Base-by-base conservation (phyloP, 805 yeast species). In the Nakazawaea ishiwadae region DNA sequence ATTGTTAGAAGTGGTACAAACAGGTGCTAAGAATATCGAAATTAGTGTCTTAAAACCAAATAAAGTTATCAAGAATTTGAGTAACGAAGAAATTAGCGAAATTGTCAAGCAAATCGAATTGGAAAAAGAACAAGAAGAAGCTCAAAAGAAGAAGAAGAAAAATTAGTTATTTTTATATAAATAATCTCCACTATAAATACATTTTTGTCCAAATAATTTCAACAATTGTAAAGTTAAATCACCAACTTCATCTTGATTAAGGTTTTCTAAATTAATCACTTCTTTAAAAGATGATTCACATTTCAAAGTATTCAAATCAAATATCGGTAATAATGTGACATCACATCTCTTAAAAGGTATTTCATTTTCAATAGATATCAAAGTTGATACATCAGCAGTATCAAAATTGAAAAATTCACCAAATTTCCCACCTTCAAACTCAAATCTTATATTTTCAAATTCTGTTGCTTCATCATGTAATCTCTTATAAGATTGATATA, bases 21-120 rank as follows among this genome's bases (percentile, higher is more conserved):
- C 97, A 2, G 99, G 99, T 31, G 95, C 97, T 34, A 86, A 87
- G 60, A 93, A 93, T 63, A 90, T 93, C 58, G 99, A 93, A 65
- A 80, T 93, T 38, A 84, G 95, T 4, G 81, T 93, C 29, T 79
- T 91, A 76, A 78, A 77, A 47, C 85, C 96, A 23, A 79, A 77
- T 39, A 66, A 73, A 51, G 63, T 71, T 29, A 74, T 86, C 51
- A 73, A 74, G 48, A 65, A 67, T 41, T 72, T 90, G 56, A 65
- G 78, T 14, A 73, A 78, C 40, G 95, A 84, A 15, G 85, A 81
- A 50, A 80, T 90, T 49, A 83, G 79, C 51, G 71, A 71, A 44
- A 75, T 79, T 50, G 97, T 90, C 33, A 79, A 81, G 46, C 82
- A 79, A 53, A 84, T 91, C 45, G 97, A 90, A 65, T 83, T 76